A percentile compares a stretch with the other conserved stretches of the same genome.
phyloP scores from a whole-genome alignment of 129 eudicot genomes.

The Saussurea involucrata region DNA sequence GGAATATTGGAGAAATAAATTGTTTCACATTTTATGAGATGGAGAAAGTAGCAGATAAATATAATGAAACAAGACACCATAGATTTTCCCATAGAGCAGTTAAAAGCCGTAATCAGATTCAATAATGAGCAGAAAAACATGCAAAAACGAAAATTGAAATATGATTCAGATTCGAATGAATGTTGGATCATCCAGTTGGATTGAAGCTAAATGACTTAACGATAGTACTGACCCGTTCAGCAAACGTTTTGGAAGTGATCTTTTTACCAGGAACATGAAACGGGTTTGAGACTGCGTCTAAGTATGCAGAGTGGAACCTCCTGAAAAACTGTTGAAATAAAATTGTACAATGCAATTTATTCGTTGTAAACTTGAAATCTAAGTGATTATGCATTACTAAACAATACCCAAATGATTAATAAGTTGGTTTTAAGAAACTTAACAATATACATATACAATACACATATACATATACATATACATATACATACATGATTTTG shows the following conservation, averaged over 20 bases:
- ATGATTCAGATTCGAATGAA: neutral
- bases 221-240: slow-evolving; percentile 73
- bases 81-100: neutral
- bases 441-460: too few species aligned
- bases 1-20: neutral
- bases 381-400: too few species aligned
- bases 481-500: neutral
- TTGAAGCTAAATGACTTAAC: slow-evolving; percentile 84
- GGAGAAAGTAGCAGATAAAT: neutral
- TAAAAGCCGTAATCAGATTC: neutral
- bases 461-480: too few species aligned
- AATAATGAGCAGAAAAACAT: neutral
- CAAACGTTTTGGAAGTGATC: slow-evolving; percentile 80
- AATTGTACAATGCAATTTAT: too few species aligned
- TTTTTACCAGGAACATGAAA: slow-evolving; percentile 98
- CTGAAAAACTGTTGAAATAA: slow-evolving; percentile 70
- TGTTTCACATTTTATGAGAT: neutral
- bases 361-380: too few species aligned
- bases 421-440: too few species aligned
- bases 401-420: too few species aligned
- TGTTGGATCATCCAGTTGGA: slow-evolving; percentile 42
- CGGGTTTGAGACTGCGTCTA: slow-evolving; percentile 95
- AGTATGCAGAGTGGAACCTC: slow-evolving; percentile 91
- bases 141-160: neutral
- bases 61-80: neutral